Percentiles rank a stretch among this genome's conserved stretches.
These are phyloP conservation scores for Myrica gale DNA, from an alignment of 306 rosid species.

Conservation along the genomic window DNA sequence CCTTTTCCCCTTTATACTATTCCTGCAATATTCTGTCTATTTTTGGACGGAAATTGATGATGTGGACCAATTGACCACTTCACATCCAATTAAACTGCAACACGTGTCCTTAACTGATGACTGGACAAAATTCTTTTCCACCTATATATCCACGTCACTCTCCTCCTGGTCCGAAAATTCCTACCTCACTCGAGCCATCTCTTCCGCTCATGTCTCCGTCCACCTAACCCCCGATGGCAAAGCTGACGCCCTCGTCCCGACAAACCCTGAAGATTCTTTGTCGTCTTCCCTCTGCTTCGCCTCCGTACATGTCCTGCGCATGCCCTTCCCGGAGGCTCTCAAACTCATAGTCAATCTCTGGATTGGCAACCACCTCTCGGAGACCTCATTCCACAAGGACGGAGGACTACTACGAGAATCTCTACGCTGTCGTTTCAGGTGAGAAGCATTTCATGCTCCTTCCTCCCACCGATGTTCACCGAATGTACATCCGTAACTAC, in stretches of 20 bases:
- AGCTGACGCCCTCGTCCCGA: constrained; percentile 54
- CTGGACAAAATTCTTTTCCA: too few relatives aligned
- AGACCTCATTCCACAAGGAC: constrained; percentile 68
- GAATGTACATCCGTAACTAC: constrained; percentile 54
- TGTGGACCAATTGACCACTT: too few relatives aligned
- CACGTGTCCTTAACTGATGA: too few relatives aligned
- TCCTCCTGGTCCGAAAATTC: constrained; percentile 50
- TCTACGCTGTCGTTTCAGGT: constrained; percentile 76
- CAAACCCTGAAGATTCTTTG: not conserved
- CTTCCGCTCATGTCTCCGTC: constrained; percentile 55
- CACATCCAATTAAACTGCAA: too few relatives aligned
- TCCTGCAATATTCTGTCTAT: too few relatives aligned
- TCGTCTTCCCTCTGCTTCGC: constrained; percentile 37
- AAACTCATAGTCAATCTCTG: constrained; percentile 56
- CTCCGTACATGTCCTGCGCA: constrained; percentile 31
- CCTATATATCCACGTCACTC: constrained; percentile 14
- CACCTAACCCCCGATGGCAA: constrained; percentile 81
- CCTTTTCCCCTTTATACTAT: too few relatives aligned
- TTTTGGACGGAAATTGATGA: too few relatives aligned
- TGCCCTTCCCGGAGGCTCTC: constrained; percentile 37
- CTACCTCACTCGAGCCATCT: constrained; percentile 55
- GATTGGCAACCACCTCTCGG: constrained; percentile 62
- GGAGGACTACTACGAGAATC: constrained; percentile 68
- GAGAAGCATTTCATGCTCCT: constrained; percentile 68
- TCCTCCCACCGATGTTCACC: constrained; percentile 79